These are phyloP conservation scores for Podila epicladia DNA, from an alignment of 192 early-diverging fungal species.

Conservation along the genomic window DNA sequence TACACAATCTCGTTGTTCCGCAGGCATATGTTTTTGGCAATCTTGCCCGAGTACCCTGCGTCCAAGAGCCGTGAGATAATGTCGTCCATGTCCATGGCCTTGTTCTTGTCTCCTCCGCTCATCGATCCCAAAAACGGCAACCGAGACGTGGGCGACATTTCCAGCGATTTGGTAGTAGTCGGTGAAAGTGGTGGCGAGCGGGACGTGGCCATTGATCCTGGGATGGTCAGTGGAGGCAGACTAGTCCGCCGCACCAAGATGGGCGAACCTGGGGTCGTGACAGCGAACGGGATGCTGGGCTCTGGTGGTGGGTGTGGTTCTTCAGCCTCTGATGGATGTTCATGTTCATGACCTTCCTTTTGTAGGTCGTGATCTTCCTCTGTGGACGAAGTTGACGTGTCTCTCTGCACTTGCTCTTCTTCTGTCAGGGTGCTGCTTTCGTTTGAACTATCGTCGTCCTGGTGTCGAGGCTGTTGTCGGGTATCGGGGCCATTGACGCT, in stretches of 20 bases:
- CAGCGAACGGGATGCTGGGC: slow-evolving; percentile 40
- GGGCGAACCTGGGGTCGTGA: slow-evolving; percentile 29
- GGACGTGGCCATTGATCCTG: slow-evolving; percentile 1
- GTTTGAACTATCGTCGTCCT: slow-evolving; percentile 5
- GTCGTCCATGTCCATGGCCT: slow-evolving; percentile 76
- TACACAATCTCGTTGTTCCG: slow-evolving; percentile 87
- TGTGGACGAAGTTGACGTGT: not conserved
- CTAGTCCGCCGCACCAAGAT: slow-evolving; percentile 24
- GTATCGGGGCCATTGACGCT: slow-evolving; percentile 1
- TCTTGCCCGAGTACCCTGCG: slow-evolving; percentile 76
- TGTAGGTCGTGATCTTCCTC: slow-evolving; percentile 3
- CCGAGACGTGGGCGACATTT: slow-evolving; percentile 41
- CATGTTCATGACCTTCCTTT: not conserved
- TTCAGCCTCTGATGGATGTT: slow-evolving; percentile 8
- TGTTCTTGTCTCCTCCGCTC: slow-evolving; percentile 17
- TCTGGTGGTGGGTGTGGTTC: slow-evolving; percentile 26
- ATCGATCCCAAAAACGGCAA: slow-evolving; percentile 33
- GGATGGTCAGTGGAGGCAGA: slow-evolving; percentile 28
- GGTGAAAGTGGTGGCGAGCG: slow-evolving; percentile 23
- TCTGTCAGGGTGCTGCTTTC: slow-evolving; percentile 16
- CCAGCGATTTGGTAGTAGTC: slow-evolving; percentile 18
- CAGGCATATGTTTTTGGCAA: slow-evolving; percentile 83
- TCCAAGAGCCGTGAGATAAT: slow-evolving; percentile 87
- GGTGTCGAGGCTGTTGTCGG: slow-evolving; percentile 1
- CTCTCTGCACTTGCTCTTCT: slow-evolving; percentile 18